These are phyloP conservation scores for Saccharomyces eubayanus DNA, from an alignment of 805 yeast genomes.

Conservation along the genomic window DNA sequence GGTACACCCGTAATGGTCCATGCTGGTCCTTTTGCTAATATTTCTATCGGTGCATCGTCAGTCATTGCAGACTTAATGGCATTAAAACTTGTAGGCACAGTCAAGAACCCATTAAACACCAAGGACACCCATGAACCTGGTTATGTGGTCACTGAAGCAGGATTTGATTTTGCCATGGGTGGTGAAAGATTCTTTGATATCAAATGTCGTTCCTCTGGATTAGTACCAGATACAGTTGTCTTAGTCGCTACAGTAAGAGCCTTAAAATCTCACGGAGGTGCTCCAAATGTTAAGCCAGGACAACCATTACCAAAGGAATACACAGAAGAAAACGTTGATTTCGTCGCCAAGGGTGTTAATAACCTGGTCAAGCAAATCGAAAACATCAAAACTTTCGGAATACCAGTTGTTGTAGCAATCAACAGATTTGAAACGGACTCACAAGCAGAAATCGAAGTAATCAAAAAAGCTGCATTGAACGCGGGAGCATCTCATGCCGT, in stretches of 20 bases:
- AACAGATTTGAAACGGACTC: conserved; percentile 82
- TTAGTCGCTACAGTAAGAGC: conserved; percentile 95
- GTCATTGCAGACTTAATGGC: conserved; percentile 91
- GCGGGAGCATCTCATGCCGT: conserved; percentile 96
- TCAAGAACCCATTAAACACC: conserved; percentile 27
- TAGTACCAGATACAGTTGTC: conserved; percentile 81
- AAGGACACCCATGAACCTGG: conserved; percentile 42
- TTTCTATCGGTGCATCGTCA: conserved; percentile 93
- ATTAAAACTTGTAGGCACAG: conserved; percentile 74
- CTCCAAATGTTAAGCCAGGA: conserved; percentile 94
- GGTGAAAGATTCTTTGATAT: conserved; percentile 96
- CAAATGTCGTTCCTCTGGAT: conserved; percentile 87
- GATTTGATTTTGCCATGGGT: conserved; percentile 98
- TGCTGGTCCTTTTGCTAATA: conserved; percentile 97
- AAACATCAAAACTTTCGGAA: conserved; percentile 75
- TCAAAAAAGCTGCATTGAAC: conserved; percentile 67
- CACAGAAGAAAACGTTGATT: conserved; percentile 69
- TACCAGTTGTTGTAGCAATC: conserved; percentile 92
- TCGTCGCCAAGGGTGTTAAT: conserved; percentile 70
- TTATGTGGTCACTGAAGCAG: conserved; percentile 94
- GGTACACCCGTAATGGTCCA: conserved; percentile 97
- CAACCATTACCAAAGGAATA: conserved; percentile 77
- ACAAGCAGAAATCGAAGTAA: conserved; percentile 66
- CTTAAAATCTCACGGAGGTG: conserved; percentile 95
- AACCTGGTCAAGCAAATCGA: conserved; percentile 85